Percentiles rank a stretch among this genome's conserved stretches.
Evolutionary conservation across 371 early-diverging fungal species (phyloP).

Genomic region (Mortierella sp.): DNA sequence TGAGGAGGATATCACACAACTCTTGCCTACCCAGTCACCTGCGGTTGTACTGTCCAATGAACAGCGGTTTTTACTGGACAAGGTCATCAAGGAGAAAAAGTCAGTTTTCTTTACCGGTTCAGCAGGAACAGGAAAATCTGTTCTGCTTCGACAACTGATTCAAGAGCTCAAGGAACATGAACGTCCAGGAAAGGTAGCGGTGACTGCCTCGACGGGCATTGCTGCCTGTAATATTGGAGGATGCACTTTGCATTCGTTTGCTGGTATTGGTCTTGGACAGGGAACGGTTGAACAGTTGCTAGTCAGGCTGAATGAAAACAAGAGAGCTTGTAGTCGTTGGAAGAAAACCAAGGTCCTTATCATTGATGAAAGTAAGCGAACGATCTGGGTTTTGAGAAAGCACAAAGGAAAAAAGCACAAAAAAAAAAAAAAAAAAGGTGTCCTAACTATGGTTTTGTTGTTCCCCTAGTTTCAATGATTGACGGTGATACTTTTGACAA

Average conservation of each 20-base stretch:
- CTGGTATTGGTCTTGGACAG: slow-evolving; percentile 70
- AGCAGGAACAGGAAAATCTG: slow-evolving; percentile 88
- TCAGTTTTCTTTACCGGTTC: slow-evolving; percentile 84
- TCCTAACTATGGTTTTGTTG: neutral
- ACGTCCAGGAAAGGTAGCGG: slow-evolving; percentile 61
- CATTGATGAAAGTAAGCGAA: slow-evolving; percentile 84
- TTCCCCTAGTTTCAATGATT: slow-evolving; percentile 84
- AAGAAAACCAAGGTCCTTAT: slow-evolving; percentile 72
- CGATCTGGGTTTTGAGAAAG: neutral
- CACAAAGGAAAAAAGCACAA: no score
- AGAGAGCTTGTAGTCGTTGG: slow-evolving; percentile 65
- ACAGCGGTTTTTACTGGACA: slow-evolving; percentile 64
- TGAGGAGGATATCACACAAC: no score
- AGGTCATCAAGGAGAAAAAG: slow-evolving; percentile 61
- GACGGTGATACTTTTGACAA: slow-evolving; percentile 85
- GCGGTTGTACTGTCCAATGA: slow-evolving; percentile 59
- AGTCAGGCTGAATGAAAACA: slow-evolving; percentile 45
- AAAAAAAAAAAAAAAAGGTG: no score
- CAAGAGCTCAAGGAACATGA: slow-evolving; percentile 51
- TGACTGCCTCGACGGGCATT: slow-evolving; percentile 92
- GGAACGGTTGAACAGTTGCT: slow-evolving; percentile 57
- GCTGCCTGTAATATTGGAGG: slow-evolving; percentile 90
- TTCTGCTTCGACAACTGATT: slow-evolving; percentile 77
- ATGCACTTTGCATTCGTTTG: slow-evolving; percentile 73
- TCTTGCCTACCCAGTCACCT: neutral